Evolutionary conservation across 225 moss, liverwort and hornwort species (phyloP).

Genomic region (Pleurozium schreberi): DNA sequence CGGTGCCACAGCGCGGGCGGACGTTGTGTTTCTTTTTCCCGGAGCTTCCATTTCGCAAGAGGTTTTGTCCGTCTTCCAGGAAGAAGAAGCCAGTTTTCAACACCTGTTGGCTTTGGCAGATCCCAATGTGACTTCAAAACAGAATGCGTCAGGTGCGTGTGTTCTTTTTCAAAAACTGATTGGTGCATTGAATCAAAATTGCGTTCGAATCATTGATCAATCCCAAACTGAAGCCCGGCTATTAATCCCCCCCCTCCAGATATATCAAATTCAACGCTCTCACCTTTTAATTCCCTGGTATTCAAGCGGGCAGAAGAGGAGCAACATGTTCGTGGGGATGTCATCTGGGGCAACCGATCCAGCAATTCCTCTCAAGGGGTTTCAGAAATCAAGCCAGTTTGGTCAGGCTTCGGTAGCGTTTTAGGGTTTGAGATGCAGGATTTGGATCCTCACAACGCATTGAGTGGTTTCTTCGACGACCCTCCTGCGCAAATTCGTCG

Average conservation of each 20-base stretch:
- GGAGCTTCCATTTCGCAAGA: not conserved
- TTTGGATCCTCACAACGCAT: constrained; percentile 42
- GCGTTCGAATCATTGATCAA: not conserved
- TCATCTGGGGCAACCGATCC: constrained; percentile 41
- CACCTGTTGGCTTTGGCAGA: constrained; percentile 2
- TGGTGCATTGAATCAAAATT: not conserved
- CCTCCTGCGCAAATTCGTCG: constrained; percentile 60
- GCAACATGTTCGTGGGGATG: constrained; percentile 25
- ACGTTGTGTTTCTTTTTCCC: constrained; percentile 21
- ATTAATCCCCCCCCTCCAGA: not conserved
- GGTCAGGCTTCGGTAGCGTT: constrained; percentile 68
- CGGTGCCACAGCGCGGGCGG: constrained; percentile 30
- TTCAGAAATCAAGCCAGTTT: not conserved
- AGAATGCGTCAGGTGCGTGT: not conserved
- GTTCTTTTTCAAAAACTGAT: not conserved
- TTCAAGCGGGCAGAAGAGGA: constrained; percentile 69
- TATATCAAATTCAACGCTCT: constrained; percentile 35
- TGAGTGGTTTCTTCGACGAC: constrained; percentile 56
- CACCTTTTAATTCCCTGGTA: constrained; percentile 31
- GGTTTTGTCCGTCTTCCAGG: not conserved
- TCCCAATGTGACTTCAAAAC: not conserved
- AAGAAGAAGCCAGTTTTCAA: constrained; percentile 32
- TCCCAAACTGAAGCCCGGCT: not conserved
- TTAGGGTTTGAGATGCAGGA: constrained; percentile 86
- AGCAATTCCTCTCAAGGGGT: not conserved